Base-by-base conservation (phyloP, 225 moss, liverwort and hornwort genomes). In the Takakia lepidozioides region DNA sequence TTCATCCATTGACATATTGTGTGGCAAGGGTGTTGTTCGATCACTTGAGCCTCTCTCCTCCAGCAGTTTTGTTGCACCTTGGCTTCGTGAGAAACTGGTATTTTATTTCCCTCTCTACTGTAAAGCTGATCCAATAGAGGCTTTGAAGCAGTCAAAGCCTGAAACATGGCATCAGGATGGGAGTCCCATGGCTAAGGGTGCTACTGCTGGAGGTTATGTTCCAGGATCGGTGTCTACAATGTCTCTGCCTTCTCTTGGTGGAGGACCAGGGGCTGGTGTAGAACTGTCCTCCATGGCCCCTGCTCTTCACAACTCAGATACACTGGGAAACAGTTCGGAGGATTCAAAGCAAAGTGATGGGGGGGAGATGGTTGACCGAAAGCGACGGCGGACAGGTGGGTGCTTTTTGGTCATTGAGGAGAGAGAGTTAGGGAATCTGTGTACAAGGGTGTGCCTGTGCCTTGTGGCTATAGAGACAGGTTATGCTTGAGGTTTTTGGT, bases 1-100 rank as follows among this genome's bases (percentile, higher is more conserved):
- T 29, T 80, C 69, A 25, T 98, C 98, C 26, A 70, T 98, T 44
- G 98, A 91, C 43, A 91, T 98, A 27, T 70, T 98, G 51, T 87
- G 91, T 42, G 81, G 83, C 25, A 98, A 98, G 75, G 91, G 98
- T 14, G 98, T 98, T 43, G 98, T 98, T 26, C 84, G 83, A 39
- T 98, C 98, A 51, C 56, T 98, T 38, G 87, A 98, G 58, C 87
- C 80, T 25, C 81, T 98, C 1, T 82, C 82, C 39, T 84, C 75
- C 28, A 74, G 80, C 42, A 73, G 58, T 55, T 27, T 80, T 10
- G 67, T 98, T n/a, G 73, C 84, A 28, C 56, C 72, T 42, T 71
- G 52, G 39, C 78, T 98, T 52, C 76, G 91, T 59, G 98, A 98
- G 51, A 98, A 90, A 58, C 53, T 98, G 65, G 65, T 69, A 19